Evolutionary conservation across 805 yeast genomes (phyloP).

Genomic region (Hanseniaspora pseudoguilliermondii): DNA sequence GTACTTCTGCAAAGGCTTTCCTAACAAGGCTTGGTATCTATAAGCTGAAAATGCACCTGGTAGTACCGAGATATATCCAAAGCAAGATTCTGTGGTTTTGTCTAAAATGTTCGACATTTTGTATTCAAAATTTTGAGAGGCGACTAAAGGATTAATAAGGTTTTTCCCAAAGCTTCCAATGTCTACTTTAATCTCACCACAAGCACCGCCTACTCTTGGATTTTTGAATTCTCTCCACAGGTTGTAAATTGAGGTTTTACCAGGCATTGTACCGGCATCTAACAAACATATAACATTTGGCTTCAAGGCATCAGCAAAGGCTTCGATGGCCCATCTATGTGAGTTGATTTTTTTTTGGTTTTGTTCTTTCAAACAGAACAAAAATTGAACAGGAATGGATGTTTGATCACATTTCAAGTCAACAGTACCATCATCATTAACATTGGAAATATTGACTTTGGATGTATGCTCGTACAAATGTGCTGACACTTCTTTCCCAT

Average conservation of each 20-base stretch:
- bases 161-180: conserved; percentile 48
- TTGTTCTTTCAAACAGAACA: conserved; percentile 81
- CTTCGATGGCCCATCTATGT: conserved; percentile 94
- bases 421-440: conserved; percentile 43
- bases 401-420: conserved; percentile 37
- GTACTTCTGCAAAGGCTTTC: conserved; percentile 77
- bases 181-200: conserved; percentile 90
- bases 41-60: conserved; percentile 98
- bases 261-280: conserved; percentile 92
- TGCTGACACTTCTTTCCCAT: conserved; percentile 65
- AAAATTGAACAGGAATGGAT: conserved; percentile 71
- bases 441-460: conserved; percentile 67
- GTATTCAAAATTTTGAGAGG: conserved; percentile 94
- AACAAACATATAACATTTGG: conserved; percentile 75
- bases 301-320: conserved; percentile 67
- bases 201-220: conserved; percentile 86
- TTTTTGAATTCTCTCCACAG: conserved; percentile 76
- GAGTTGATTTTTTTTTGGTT: conserved; percentile 86
- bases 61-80: conserved; percentile 86
- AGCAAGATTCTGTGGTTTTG: conserved; percentile 88
- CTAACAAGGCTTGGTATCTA: conserved; percentile 68
- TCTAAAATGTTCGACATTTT: conserved; percentile 90
- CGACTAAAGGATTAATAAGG: conserved; percentile 74
- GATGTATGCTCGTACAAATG: conserved; percentile 92
- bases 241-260: conserved; percentile 69